A percentile compares a stretch with the other conserved stretches of the same genome.
Conservation (phyloP, 768 basidiomycete genomes). For the Cyclocybe cylindracea region DNA sequence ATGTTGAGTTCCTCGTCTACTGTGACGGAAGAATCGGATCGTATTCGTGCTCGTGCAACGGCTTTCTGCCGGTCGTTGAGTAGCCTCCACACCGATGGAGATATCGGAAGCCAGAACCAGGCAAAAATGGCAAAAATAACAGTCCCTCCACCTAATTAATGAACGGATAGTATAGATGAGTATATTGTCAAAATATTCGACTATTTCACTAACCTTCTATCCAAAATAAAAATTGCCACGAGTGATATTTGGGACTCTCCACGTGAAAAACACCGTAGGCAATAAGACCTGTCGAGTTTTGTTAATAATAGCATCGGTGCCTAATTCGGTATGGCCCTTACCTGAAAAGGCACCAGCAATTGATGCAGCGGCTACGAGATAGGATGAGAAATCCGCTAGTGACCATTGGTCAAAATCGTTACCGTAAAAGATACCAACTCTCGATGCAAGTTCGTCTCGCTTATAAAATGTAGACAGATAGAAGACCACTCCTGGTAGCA, state of each 20-base stretch:
- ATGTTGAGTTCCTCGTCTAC: slow-evolving; percentile 42
- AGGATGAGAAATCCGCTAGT: background rate
- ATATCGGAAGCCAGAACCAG: slow-evolving; percentile 46
- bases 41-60: slow-evolving; percentile 41
- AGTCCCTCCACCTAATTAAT: slow-evolving; percentile 36
- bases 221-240: slow-evolving; percentile 56
- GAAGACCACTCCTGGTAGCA: slow-evolving; percentile 51
- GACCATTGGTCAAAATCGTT: background rate
- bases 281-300: slow-evolving; percentile 34
- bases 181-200: background rate
- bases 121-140: slow-evolving; percentile 45
- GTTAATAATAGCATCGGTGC: background rate
- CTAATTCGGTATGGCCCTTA: slow-evolving; percentile 6
- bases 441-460: slow-evolving; percentile 49
- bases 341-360: slow-evolving; percentile 51
- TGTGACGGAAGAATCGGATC: slow-evolving; percentile 45
- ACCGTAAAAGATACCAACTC: slow-evolving; percentile 53
- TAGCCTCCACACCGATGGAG: slow-evolving; percentile 40
- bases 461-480: slow-evolving; percentile 56
- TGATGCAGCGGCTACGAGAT: slow-evolving; percentile 37
- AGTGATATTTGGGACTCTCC: slow-evolving; percentile 37
- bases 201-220: slow-evolving; percentile 40
- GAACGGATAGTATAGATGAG: background rate
- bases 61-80: slow-evolving; percentile 39
- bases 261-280: slow-evolving; percentile 57